Evolutionary conservation across 208 protist species (phyloP).

Genomic region (Acanthamoeba castellanii): DNA sequence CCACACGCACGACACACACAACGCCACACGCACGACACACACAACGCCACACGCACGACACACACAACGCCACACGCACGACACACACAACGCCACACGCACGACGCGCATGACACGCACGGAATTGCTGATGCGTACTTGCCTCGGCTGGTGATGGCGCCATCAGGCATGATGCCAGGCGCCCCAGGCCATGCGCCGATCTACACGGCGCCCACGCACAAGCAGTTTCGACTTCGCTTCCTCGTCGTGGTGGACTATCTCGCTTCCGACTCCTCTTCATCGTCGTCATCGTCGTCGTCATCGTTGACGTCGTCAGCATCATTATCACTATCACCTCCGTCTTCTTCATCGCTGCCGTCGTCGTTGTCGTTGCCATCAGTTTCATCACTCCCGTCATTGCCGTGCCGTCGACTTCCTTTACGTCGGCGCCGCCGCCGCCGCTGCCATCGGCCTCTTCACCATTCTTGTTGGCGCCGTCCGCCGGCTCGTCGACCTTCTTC

Average conservation of each 20-base stretch:
- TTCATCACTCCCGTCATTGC: not conserved
- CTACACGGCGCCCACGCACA: not conserved
- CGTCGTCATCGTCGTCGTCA: not conserved
- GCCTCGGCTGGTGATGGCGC: no score
- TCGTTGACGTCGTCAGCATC: not conserved
- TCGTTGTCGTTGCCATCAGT: not conserved
- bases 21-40: no score
- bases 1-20: no score
- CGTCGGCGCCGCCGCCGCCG: no score
- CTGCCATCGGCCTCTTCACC: no score
- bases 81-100: no score
- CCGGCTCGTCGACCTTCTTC: not conserved
- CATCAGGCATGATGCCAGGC: not conserved
- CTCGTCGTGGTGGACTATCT: slow-evolving; percentile 12
- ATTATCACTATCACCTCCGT: not conserved
- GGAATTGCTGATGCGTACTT: no score
- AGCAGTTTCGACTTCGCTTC: not conserved
- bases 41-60: no score
- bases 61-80: no score
- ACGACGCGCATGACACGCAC: no score
- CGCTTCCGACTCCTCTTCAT: not conserved
- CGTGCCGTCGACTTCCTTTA: no score
- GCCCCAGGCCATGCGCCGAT: not conserved
- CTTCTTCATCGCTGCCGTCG: not conserved
- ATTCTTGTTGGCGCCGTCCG: not conserved